Evolutionary conservation across 345 rosid genomes (phyloP).

Genomic region (Erodium maritimum): DNA sequence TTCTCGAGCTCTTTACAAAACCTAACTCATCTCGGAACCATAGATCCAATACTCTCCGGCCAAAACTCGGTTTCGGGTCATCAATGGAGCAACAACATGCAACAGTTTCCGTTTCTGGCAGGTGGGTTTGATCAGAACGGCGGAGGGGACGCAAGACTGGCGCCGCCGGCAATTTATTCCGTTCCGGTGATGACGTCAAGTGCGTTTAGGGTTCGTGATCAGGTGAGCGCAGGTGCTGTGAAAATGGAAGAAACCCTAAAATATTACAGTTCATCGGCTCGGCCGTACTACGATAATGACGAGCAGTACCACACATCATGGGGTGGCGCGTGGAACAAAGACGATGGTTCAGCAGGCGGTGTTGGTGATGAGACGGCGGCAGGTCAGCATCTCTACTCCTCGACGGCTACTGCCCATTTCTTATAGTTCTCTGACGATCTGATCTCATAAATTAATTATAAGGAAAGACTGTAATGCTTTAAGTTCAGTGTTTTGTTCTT

Average conservation of each 20-base stretch:
- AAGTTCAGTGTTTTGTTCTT: too few species aligned
- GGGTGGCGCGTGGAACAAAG: slow-evolving; percentile 9
- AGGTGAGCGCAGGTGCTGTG: too few species aligned
- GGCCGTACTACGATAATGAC: too few species aligned
- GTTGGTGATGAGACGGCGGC: slow-evolving; percentile 16
- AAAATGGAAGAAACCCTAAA: slow-evolving; percentile 43
- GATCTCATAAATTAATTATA: too few species aligned
- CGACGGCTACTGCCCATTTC: slow-evolving; percentile 19
- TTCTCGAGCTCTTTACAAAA: slow-evolving; percentile 37
- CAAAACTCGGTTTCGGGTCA: slow-evolving; percentile 6
- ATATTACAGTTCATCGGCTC: too few species aligned
- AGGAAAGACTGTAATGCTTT: too few species aligned
- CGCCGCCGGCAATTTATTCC: too few species aligned
- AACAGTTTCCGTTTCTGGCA: slow-evolving; percentile 35
- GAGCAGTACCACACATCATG: slow-evolving; percentile 29
- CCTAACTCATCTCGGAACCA: slow-evolving; percentile 19
- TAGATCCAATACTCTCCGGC: neutral
- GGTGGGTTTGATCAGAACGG: neutral
- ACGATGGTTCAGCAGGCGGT: too few species aligned
- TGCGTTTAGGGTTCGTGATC: slow-evolving; percentile 41
- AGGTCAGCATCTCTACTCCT: slow-evolving; percentile 27
- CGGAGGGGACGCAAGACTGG: too few species aligned
- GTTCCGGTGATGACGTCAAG: too few species aligned
- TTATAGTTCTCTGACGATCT: too few species aligned
- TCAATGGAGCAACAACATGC: slow-evolving; percentile 17